Conservation (phyloP, 2,329 filamentous ascomycete genomes). For the Monascus ruber region DNA sequence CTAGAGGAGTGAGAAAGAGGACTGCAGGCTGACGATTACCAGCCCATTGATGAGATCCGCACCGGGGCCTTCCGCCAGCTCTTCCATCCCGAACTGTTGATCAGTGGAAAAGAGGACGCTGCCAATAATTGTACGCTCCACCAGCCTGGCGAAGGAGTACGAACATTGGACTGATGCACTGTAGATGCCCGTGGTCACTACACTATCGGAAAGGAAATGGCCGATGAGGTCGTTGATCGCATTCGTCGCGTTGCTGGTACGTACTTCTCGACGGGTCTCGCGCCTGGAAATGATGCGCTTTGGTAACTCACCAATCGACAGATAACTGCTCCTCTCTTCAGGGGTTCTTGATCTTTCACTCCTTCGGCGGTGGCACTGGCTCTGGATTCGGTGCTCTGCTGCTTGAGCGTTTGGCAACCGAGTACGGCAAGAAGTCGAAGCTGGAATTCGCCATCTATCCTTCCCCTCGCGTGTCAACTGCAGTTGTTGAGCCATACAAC, state of each 20-base stretch:
- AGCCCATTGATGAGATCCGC: slow-evolving; percentile 57
- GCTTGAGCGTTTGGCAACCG: slow-evolving; percentile 51
- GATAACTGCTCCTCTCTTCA: slow-evolving; percentile 57
- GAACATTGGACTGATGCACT: slow-evolving; percentile 6
- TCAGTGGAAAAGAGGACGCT: slow-evolving; percentile 58
- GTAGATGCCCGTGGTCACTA: slow-evolving; percentile 56
- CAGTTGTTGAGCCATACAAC: slow-evolving; percentile 60
- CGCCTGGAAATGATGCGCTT: not conserved
- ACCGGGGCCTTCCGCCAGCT: slow-evolving; percentile 51
- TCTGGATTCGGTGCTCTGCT: slow-evolving; percentile 56
- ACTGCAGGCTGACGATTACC: slow-evolving; percentile 6
- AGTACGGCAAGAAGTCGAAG: slow-evolving; percentile 59
- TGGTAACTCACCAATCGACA: slow-evolving; percentile 15
- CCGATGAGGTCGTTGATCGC: slow-evolving; percentile 52
- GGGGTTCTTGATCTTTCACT: slow-evolving; percentile 59
- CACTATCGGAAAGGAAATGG: slow-evolving; percentile 56
- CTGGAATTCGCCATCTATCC: slow-evolving; percentile 57
- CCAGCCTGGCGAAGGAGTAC: not conserved
- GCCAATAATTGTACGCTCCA: slow-evolving; percentile 51
- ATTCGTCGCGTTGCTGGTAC: slow-evolving; percentile 53
- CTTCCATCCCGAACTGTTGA: slow-evolving; percentile 55
- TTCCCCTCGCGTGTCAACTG: slow-evolving; percentile 51
- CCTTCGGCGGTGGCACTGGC: slow-evolving; percentile 56
- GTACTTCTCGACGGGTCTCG: slow-evolving; percentile 4
- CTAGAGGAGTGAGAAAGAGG: not conserved